Base-by-base conservation (phyloP, 331 rosid genomes). In the Ulmus americana region DNA sequence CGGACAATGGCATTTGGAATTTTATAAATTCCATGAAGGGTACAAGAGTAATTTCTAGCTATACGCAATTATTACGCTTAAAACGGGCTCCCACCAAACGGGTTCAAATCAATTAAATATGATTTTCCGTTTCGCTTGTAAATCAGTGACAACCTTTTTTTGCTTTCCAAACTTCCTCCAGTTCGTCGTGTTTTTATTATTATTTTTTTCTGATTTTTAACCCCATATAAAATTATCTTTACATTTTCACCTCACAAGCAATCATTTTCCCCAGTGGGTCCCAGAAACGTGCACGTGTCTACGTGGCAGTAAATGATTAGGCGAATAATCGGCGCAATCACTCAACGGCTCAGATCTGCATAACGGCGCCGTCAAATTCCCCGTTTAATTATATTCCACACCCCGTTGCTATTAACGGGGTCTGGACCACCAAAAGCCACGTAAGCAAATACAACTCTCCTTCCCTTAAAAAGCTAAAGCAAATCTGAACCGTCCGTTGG, bases 361-460 rank as follows among this genome's bases (percentile, higher is more conserved):
- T 86, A 91, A 91, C 97, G 85, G 96, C 90, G 90, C 96, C 95
- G 94, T 91, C 97, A 84, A 70, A 77, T 40, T 58, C 8, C 88
- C 95, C 92, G 90, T 83, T 86, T 77, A 44, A 28, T 28, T 11
- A 80, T 84, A 85, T 78, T 85, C 89, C 57, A 6, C 47, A 20
- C 59, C 86, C 88, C 78, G 77, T 88, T 84, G 55, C 77, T 79
- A 48, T 81, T 83, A 81, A 77, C 83, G 83, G 87, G 64, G 79
- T 48, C 76, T 70, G 88, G 90, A 80, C 87, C 95, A 74, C 89
- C 74, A 57, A 79, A 83, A 88, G 70, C 88, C 74, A 63, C 69
- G 9, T 8, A 3, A 47, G 22, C 72, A 61, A 18, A 40, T 16
- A 43, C 16, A 12, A 18, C 41, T 68, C 76, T 46, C 63, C 43